Percentiles rank a stretch among this genome's conserved stretches.
Evolutionary conservation across 148 eudicot species (phyloP).

Genomic region (Nyssa sinensis): DNA sequence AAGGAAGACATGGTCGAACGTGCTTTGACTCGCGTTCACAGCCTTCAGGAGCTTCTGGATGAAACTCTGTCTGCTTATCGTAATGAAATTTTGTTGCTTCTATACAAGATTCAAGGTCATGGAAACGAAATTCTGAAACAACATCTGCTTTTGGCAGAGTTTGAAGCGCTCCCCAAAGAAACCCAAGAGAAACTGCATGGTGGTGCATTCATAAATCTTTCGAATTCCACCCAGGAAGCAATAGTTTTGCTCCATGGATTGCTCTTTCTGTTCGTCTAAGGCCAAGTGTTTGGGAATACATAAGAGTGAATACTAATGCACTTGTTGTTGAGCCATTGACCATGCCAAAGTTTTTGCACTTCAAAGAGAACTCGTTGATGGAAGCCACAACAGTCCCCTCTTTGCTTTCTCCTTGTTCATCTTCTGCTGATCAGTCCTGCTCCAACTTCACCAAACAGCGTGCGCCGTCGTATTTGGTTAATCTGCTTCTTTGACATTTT

Average conservation of each 20-base stretch:
- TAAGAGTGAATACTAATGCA: constrained; percentile 62
- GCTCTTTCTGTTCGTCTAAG: constrained; percentile 83
- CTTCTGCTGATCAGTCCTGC: too few relatives aligned
- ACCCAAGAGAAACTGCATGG: constrained; percentile 54
- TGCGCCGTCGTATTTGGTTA: too few relatives aligned
- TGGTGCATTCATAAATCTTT: constrained; percentile 78
- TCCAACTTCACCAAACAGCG: too few relatives aligned
- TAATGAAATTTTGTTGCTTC: constrained; percentile 65
- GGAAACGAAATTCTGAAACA: constrained; percentile 88
- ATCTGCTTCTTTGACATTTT: too few relatives aligned
- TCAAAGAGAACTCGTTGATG: constrained; percentile 83
- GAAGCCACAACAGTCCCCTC: too few relatives aligned
- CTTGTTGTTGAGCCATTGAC: constrained; percentile 65
- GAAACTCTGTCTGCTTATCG: constrained; percentile 60
- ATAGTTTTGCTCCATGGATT: constrained; percentile 85
- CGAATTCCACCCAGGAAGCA: constrained; percentile 92
- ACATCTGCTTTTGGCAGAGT: constrained; percentile 75
- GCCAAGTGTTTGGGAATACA: constrained; percentile 97
- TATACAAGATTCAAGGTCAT: constrained; percentile 64
- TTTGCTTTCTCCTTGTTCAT: too few relatives aligned
- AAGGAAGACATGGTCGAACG: constrained; percentile 46
- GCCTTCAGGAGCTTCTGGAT: constrained; percentile 75
- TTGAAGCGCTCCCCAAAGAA: constrained; percentile 46
- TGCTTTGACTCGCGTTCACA: constrained; percentile 65
- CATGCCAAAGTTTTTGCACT: constrained; percentile 70